Percentiles rank a stretch among this genome's conserved stretches.
These are phyloP conservation scores for Fusarium agapanthi DNA, from an alignment of 2,329 filamentous ascomycete species.

Conservation along the genomic window DNA sequence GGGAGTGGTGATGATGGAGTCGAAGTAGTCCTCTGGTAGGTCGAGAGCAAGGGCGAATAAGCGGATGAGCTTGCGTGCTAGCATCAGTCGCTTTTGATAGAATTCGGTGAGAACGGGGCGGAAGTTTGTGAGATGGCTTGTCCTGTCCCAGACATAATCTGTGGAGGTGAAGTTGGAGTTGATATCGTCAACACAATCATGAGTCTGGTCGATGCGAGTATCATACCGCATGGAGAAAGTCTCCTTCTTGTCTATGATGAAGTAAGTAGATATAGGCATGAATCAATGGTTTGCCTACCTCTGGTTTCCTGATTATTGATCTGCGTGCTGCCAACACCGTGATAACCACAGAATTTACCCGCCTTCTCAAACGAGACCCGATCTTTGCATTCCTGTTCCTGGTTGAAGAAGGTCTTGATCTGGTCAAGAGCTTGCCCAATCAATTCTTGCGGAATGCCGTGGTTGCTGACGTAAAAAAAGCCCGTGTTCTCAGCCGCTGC, in stretches of 20 bases:
- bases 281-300: neutral
- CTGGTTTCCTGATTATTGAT: conserved; percentile 6
- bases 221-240: conserved; percentile 16
- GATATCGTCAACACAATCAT: neutral
- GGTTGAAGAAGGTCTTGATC: neutral
- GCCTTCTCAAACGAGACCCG: neutral
- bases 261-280: neutral
- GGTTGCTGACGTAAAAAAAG: neutral
- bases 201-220: neutral
- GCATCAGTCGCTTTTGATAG: neutral
- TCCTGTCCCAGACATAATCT: conserved; percentile 2
- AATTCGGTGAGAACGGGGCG: neutral
- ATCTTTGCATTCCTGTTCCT: neutral
- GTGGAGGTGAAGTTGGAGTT: conserved; percentile 6
- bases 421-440: neutral
- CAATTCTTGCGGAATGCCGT: neutral
- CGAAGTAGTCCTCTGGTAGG: conserved; percentile 1
- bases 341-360: conserved; percentile 13
- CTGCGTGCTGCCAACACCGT: neutral
- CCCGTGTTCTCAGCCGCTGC: neutral
- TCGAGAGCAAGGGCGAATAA: conserved; percentile 4
- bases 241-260: neutral
- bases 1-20: neutral
- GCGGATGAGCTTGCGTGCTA: conserved; percentile 5
- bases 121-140: neutral